Conservation (phyloP, 2,329 filamentous ascomycete species). For the Graphilbum sp. region DNA sequence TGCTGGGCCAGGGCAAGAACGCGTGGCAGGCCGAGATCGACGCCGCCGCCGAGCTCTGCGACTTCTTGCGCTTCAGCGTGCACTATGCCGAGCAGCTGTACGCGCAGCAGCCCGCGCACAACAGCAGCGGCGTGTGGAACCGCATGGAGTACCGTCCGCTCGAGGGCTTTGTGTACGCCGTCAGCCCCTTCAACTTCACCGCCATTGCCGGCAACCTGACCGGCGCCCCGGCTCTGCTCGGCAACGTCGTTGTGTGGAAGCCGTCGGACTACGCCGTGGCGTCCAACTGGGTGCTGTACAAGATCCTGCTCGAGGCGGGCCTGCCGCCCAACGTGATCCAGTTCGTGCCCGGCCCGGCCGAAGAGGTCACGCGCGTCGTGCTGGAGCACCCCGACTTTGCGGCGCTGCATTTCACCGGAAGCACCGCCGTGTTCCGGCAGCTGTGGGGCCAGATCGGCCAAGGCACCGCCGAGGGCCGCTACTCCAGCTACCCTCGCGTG, state of each 20-base stretch:
- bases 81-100: slow-evolving; percentile 88
- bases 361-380: slow-evolving; percentile 63
- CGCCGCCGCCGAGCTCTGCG: slow-evolving; percentile 75
- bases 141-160: slow-evolving; percentile 76
- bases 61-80: slow-evolving; percentile 91
- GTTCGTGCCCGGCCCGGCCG: slow-evolving; percentile 79
- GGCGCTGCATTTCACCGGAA: slow-evolving; percentile 89
- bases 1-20: slow-evolving; percentile 95
- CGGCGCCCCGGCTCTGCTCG: slow-evolving; percentile 69
- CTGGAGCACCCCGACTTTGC: slow-evolving; percentile 68
- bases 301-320: slow-evolving; percentile 81
- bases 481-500: slow-evolving; percentile 51
- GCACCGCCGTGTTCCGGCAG: slow-evolving; percentile 77
- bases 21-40: slow-evolving; percentile 99
- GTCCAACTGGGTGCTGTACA: slow-evolving; percentile 82
- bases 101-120: slow-evolving; percentile 68
- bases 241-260: slow-evolving; percentile 95
- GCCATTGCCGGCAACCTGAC: slow-evolving; percentile 82
- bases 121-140: slow-evolving; percentile 80
- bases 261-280: slow-evolving; percentile 78
- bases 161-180: slow-evolving; percentile 89
- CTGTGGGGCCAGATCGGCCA: slow-evolving; percentile 75
- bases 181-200: slow-evolving; percentile 95
- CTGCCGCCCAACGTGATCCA: slow-evolving; percentile 82
- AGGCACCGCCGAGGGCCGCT: slow-evolving; percentile 67